phyloP scores from a whole-genome alignment of 2,329 filamentous ascomycete genomes.

The Cryphonectria nitschkei region DNA sequence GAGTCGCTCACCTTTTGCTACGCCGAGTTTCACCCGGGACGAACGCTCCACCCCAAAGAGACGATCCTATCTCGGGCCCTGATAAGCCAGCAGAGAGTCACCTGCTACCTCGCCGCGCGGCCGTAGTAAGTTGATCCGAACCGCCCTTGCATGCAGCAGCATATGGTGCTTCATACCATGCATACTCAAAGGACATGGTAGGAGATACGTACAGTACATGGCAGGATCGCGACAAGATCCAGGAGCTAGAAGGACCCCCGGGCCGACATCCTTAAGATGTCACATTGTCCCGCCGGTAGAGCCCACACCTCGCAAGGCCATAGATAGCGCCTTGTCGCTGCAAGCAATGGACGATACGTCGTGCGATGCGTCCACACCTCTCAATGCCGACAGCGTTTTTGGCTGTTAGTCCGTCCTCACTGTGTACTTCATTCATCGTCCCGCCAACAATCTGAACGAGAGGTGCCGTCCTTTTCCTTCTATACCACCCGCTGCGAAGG shows the following conservation, averaged over 20 bases:
- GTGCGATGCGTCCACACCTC: background rate
- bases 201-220: no score
- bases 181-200: background rate
- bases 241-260: background rate
- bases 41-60: background rate
- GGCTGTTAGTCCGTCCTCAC: background rate
- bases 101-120: slow-evolving; percentile 3
- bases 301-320: background rate
- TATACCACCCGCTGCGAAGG: background rate
- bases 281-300: background rate
- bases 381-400: background rate
- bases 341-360: background rate
- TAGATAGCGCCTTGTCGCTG: background rate
- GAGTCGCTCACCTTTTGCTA: background rate
- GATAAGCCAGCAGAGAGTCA: slow-evolving; percentile 1
- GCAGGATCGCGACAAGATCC: background rate
- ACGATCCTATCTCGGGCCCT: background rate
- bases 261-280: background rate
- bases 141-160: background rate
- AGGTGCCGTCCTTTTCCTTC: background rate
- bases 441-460: background rate
- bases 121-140: background rate
- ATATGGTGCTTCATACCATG: background rate
- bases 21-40: background rate
- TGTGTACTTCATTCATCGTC: background rate